A percentile compares a stretch with the other conserved stretches of the same genome.
phyloP scores from a whole-genome alignment of 345 rosid species.

The Corymbia maculata region DNA sequence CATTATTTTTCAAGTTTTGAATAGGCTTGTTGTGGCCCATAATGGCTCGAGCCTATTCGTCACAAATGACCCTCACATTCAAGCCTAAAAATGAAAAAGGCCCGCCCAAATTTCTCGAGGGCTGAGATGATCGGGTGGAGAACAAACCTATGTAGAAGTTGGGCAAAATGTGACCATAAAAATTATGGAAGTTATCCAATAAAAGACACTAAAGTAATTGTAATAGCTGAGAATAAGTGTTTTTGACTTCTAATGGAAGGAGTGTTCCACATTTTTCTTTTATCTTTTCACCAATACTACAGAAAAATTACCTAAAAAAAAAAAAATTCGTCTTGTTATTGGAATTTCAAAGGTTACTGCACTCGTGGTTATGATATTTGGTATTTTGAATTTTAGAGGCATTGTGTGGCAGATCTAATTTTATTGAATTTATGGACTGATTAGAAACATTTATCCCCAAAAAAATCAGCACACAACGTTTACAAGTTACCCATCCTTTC shows the following conservation, averaged over 20 bases:
- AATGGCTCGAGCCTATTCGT: not conserved
- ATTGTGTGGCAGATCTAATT: not conserved
- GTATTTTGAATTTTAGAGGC: not conserved
- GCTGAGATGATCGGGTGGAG: not conserved
- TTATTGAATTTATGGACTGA: not conserved
- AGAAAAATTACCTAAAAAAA: not conserved
- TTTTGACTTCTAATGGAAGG: not conserved
- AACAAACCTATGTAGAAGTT: not conserved
- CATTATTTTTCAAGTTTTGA: not conserved
- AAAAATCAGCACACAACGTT: not conserved
- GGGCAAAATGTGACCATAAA: not conserved
- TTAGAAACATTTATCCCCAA: not conserved
- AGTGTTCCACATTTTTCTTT: not conserved
- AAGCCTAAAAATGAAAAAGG: not conserved
- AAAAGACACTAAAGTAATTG: not conserved
- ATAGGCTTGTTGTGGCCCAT: not conserved
- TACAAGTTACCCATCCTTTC: not conserved
- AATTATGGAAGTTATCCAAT: not conserved
- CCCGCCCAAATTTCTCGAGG: not conserved
- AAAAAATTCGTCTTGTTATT: not conserved
- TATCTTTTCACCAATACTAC: not conserved
- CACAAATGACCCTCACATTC: not conserved
- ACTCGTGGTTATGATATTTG: not conserved
- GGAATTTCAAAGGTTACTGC: not conserved
- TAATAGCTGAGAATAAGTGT: not conserved